phyloP scores from a whole-genome alignment of 129 eudicot species.

The Smallanthus sonchifolius region DNA sequence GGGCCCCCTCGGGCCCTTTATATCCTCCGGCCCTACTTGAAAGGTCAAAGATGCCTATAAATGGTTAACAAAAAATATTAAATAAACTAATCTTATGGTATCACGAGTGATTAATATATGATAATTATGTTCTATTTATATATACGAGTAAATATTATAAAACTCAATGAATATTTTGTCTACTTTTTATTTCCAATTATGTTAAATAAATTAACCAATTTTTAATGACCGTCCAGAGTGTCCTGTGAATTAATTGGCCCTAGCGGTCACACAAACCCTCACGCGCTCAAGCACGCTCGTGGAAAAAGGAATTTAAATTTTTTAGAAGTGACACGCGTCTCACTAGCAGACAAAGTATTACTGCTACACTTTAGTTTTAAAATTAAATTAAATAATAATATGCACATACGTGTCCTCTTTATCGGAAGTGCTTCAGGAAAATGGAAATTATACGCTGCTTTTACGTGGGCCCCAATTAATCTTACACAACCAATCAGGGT shows the following conservation, averaged over 20 bases:
- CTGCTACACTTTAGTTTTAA: constrained; percentile 11
- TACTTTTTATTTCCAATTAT: background rate
- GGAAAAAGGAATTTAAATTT: background rate
- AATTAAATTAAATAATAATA: background rate
- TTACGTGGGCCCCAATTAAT: constrained; percentile 23
- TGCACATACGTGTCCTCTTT: constrained; percentile 30
- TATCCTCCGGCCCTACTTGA: too few species aligned
- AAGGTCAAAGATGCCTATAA: background rate
- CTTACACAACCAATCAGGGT: constrained; percentile 22
- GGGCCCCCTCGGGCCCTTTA: too few species aligned
- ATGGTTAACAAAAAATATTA: background rate
- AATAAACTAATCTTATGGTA: background rate
- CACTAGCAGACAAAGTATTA: constrained; percentile 27
- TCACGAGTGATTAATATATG: background rate
- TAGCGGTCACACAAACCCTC: background rate
- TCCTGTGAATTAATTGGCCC: constrained; percentile 16
- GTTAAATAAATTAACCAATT: constrained; percentile 2
- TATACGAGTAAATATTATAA: background rate
- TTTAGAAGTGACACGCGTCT: constrained; percentile 23
- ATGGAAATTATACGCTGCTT: constrained; percentile 30
- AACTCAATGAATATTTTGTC: background rate
- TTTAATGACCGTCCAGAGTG: constrained; percentile 15
- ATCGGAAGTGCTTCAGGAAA: constrained; percentile 30
- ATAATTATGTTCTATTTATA: too few species aligned
- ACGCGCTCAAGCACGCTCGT: constrained; percentile 12